Percentiles rank a stretch among this genome's conserved stretches.
These are phyloP conservation scores for Penicillium griseofulvum DNA, from an alignment of 2,329 filamentous ascomycete genomes.

Conservation along the genomic window DNA sequence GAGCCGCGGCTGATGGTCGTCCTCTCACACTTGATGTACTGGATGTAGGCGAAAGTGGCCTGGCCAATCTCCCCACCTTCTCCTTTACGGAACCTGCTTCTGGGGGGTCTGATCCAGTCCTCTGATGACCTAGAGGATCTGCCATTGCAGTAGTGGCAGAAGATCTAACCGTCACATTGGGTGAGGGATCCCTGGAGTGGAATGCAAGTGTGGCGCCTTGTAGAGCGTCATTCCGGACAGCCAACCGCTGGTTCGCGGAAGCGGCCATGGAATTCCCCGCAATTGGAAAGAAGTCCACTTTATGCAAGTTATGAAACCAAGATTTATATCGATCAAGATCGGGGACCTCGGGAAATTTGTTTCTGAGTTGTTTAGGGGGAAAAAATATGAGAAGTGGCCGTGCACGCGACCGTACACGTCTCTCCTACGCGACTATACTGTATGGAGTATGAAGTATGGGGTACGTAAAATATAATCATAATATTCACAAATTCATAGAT, in stretches of 20 bases:
- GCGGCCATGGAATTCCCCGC: conserved; percentile 27
- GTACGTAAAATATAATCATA: not conserved
- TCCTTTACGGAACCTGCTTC: conserved; percentile 39
- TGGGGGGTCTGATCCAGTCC: conserved; percentile 26
- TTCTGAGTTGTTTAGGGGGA: not conserved
- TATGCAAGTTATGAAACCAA: not conserved
- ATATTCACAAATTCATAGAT: not conserved
- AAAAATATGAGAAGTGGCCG: not conserved
- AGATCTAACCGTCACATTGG: conserved; percentile 16
- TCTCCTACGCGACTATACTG: not conserved
- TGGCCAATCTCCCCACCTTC: conserved; percentile 37
- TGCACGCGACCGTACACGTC: conserved; percentile 2
- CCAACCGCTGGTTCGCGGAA: conserved; percentile 30
- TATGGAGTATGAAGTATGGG: not conserved
- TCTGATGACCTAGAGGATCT: conserved; percentile 10
- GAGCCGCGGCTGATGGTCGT: conserved; percentile 10
- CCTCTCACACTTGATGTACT: conserved; percentile 9
- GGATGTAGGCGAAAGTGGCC: conserved; percentile 16
- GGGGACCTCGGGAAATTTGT: not conserved
- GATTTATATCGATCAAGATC: no score
- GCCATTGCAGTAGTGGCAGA: conserved; percentile 19
- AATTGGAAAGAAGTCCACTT: not conserved
- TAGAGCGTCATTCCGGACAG: conserved; percentile 30
- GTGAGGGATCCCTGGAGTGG: conserved; percentile 20
- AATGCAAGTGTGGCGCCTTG: conserved; percentile 41